Conservation (phyloP, 2,329 filamentous ascomycete genomes). For the Aspergillus persii region DNA sequence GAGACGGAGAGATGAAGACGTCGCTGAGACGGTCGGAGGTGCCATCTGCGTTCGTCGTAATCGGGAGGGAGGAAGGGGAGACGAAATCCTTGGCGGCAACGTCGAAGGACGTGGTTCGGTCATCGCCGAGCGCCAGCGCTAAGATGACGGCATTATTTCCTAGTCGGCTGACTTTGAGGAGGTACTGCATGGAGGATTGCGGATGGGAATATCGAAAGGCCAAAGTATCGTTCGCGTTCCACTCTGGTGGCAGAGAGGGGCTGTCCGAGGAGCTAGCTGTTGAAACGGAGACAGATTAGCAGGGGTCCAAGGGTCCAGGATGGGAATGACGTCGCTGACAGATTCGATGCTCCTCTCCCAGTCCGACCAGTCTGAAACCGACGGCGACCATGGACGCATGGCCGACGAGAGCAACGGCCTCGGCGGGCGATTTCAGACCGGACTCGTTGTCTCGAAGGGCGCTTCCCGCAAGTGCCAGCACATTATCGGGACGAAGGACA, state of each 20-base stretch:
- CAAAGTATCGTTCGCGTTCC: constrained; percentile 73
- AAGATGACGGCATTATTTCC: constrained; percentile 81
- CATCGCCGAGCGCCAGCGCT: constrained; percentile 74
- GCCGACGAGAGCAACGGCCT: constrained; percentile 77
- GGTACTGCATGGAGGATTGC: constrained; percentile 79
- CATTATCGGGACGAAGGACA: constrained; percentile 23
- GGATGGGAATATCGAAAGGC: constrained; percentile 84
- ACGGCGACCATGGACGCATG: constrained; percentile 81
- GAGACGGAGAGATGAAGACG: constrained; percentile 70
- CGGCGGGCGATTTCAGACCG: constrained; percentile 56
- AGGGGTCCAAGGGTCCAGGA: neutral
- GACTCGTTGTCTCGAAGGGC: constrained; percentile 30
- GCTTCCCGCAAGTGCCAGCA: constrained; percentile 32
- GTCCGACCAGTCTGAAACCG: constrained; percentile 76
- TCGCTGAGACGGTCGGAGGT: constrained; percentile 43
- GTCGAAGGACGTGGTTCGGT: constrained; percentile 77
- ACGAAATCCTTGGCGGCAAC: constrained; percentile 72
- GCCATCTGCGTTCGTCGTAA: constrained; percentile 38
- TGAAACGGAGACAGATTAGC: neutral
- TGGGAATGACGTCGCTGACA: constrained; percentile 44
- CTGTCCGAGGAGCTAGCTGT: constrained; percentile 29
- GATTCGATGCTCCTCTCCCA: constrained; percentile 77
- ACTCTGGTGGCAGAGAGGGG: constrained; percentile 64
- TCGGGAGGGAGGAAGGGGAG: constrained; percentile 58
- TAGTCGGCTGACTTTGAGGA: constrained; percentile 78